Percentiles rank a stretch among this genome's conserved stretches.
These are phyloP conservation scores for Taphrina populina DNA, from an alignment of 1,139 yeast species.

Conservation along the genomic window DNA sequence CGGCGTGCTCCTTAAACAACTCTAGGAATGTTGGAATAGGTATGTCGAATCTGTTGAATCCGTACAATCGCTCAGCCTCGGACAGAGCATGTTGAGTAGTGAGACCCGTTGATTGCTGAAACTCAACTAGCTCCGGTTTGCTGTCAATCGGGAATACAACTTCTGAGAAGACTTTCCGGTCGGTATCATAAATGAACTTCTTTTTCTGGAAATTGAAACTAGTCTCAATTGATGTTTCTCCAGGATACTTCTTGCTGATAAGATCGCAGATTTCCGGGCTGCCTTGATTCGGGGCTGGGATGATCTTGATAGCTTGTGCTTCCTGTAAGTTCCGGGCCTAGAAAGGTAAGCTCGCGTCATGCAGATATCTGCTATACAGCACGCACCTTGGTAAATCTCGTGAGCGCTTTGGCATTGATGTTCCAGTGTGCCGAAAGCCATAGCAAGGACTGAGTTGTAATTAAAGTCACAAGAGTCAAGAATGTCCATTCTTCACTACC, in stretches of 20 bases:
- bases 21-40: slow-evolving; percentile 91
- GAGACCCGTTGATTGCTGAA: slow-evolving; percentile 66
- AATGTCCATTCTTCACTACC: slow-evolving; percentile 64
- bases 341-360: not conserved
- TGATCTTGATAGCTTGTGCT: slow-evolving; percentile 58
- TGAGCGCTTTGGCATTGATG: slow-evolving; percentile 64
- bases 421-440: slow-evolving; percentile 98
- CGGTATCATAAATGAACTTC: slow-evolving; percentile 69
- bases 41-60: slow-evolving; percentile 83
- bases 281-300: slow-evolving; percentile 84
- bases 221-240: slow-evolving; percentile 58
- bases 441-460: slow-evolving; percentile 70
- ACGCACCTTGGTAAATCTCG: slow-evolving; percentile 55
- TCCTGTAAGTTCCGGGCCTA: slow-evolving; percentile 40
- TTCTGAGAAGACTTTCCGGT: slow-evolving; percentile 63
- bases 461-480: slow-evolving; percentile 72
- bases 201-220: slow-evolving; percentile 90
- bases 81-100: slow-evolving; percentile 52
- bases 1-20: slow-evolving; percentile 94
- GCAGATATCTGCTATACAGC: too few relatives aligned
- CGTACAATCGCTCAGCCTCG: slow-evolving; percentile 62
- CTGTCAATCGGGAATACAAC: slow-evolving; percentile 76
- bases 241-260: slow-evolving; percentile 42
- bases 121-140: slow-evolving; percentile 56
- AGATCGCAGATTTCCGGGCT: slow-evolving; percentile 67